Conservation (phyloP, 169 alveolate genomes). For the Perkinsus chesapeaki region DNA sequence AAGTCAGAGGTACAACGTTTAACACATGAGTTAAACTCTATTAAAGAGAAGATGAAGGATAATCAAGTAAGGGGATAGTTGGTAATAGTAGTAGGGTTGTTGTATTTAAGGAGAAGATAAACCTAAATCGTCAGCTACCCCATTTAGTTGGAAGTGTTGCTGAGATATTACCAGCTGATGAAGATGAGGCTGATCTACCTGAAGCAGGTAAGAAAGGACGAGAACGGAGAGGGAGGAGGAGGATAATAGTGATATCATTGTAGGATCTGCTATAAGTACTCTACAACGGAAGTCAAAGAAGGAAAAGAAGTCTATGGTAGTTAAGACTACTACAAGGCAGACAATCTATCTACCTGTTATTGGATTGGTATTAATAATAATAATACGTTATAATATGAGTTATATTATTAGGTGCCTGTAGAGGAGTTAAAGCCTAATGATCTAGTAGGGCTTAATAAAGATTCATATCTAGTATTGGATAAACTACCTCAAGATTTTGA, state of each 20-base stretch:
- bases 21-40: constrained; percentile 22
- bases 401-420: constrained; percentile 42
- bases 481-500: constrained; percentile 98
- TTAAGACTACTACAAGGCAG: constrained; percentile 87
- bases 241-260: background rate
- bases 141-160: constrained; percentile 96
- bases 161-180: constrained; percentile 71
- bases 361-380: constrained; percentile 72
- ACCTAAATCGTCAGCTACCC: constrained; percentile 93
- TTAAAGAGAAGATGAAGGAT: constrained; percentile 46
- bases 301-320: constrained; percentile 63
- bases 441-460: constrained; percentile 98
- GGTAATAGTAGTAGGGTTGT: constrained; percentile 68
- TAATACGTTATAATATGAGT: background rate
- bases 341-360: constrained; percentile 97
- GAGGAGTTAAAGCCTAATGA: constrained; percentile 80
- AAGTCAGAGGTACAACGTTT: constrained; percentile 25
- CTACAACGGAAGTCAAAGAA: constrained; percentile 8
- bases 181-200: constrained; percentile 36
- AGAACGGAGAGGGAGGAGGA: constrained; percentile 30
- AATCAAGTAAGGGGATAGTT: constrained; percentile 10
- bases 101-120: constrained; percentile 76
- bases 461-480: constrained; percentile 91
- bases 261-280: constrained; percentile 26
- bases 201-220: constrained; percentile 25